phyloP scores from a whole-genome alignment of 192 early-diverging fungal species.

The Linderina pennispora region DNA sequence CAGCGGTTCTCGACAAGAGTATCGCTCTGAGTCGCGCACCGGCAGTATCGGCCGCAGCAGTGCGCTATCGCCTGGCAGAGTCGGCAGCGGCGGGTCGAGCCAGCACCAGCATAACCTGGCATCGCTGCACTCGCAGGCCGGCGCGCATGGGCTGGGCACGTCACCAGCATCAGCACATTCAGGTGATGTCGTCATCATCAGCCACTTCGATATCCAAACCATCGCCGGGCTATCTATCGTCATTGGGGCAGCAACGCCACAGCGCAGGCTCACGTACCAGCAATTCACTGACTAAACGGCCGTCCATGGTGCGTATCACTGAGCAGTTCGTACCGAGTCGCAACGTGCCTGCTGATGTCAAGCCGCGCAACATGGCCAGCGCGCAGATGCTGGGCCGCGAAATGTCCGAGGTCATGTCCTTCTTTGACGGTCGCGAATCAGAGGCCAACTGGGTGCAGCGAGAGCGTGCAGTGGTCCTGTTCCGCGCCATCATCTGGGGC shows the following conservation, averaged over 20 bases:
- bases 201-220: too few relatives aligned
- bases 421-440: slow-evolving; percentile 36
- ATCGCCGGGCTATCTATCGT: too few relatives aligned
- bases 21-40: slow-evolving; percentile 23
- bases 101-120: not conserved
- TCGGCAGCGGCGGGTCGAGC: not conserved
- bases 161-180: too few relatives aligned
- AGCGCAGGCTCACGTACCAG: too few relatives aligned
- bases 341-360: slow-evolving; percentile 19
- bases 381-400: slow-evolving; percentile 20
- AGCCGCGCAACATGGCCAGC: slow-evolving; percentile 30
- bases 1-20: slow-evolving; percentile 39
- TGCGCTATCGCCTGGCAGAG: slow-evolving; percentile 19
- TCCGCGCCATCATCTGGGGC: slow-evolving; percentile 44
- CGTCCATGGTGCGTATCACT: slow-evolving; percentile 13
- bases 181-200: too few relatives aligned
- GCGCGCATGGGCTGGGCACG: too few relatives aligned
- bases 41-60: slow-evolving; percentile 20
- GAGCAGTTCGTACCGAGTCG: slow-evolving; percentile 27
- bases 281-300: too few relatives aligned
- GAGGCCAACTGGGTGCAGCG: slow-evolving; percentile 44
- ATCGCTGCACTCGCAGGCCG: too few relatives aligned
- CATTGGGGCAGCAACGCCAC: too few relatives aligned
- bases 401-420: slow-evolving; percentile 19
- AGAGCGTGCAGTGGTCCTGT: slow-evolving; percentile 32